Percentiles rank a stretch among this genome's conserved stretches.
Conservation (phyloP, 495 filamentous ascomycete genomes). For the Penicillium coprophilum region DNA sequence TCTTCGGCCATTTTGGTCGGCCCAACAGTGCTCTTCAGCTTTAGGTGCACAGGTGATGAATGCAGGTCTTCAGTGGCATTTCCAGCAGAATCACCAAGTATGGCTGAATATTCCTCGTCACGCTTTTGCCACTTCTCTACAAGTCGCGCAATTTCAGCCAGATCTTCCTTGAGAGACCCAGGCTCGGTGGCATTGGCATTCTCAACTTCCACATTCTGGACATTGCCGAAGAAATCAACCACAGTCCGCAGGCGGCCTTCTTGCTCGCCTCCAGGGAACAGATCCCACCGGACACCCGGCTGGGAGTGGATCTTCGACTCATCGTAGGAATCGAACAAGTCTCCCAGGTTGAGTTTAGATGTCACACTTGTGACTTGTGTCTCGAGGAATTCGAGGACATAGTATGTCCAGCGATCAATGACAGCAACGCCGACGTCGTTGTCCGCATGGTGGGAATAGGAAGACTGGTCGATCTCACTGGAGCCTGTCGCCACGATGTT, state of each 20-base stretch:
- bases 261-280: constrained; percentile 78
- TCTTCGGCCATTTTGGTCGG: constrained; percentile 67
- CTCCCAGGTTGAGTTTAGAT: constrained; percentile 82
- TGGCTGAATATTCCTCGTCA: constrained; percentile 34
- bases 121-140: constrained; percentile 48
- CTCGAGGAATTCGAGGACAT: constrained; percentile 96
- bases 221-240: constrained; percentile 98
- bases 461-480: constrained; percentile 89
- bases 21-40: constrained; percentile 39
- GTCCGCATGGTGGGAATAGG: constrained; percentile 95
- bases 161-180: constrained; percentile 67
- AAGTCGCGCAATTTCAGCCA: constrained; percentile 64
- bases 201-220: constrained; percentile 93
- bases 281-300: constrained; percentile 89
- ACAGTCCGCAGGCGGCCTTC: constrained; percentile 73
- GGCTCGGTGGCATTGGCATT: constrained; percentile 52
- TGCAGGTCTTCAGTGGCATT: constrained; percentile 24
- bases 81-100: constrained; percentile 37
- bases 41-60: constrained; percentile 26
- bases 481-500: constrained; percentile 96
- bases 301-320: constrained; percentile 90
- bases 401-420: constrained; percentile 98
- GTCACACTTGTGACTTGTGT: constrained; percentile 78
- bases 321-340: constrained; percentile 94
- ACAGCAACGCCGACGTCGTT: constrained; percentile 97